Evolutionary conservation across 2,329 filamentous ascomycete species (phyloP).

Genomic region (Aphanocladium album): DNA sequence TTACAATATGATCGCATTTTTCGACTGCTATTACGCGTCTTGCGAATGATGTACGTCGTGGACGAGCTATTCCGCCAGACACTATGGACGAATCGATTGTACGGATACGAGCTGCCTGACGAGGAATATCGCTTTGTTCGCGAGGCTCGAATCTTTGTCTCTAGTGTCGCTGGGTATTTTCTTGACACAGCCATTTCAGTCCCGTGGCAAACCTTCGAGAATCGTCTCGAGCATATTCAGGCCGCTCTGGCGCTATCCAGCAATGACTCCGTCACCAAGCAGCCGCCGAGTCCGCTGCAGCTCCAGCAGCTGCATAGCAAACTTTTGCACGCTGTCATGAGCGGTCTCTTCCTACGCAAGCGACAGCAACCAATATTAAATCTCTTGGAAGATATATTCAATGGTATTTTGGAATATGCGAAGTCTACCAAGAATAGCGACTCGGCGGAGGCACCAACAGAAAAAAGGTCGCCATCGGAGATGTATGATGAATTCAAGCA

Average conservation of each 20-base stretch:
- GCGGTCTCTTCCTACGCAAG: conserved; percentile 66
- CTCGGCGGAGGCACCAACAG: conserved; percentile 28
- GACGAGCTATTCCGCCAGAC: conserved; percentile 58
- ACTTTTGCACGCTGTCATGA: conserved; percentile 70
- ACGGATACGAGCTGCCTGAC: conserved; percentile 23
- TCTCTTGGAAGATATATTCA: conserved; percentile 73
- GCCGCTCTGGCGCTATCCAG: conserved; percentile 10
- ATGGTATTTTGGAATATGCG: conserved; percentile 67
- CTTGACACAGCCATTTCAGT: conserved; percentile 71
- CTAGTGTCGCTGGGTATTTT: conserved; percentile 68
- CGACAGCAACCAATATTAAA: conserved; percentile 68
- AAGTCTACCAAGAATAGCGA: conserved; percentile 35
- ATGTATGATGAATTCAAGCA: conserved; percentile 64
- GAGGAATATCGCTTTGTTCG: conserved; percentile 57
- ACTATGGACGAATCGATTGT: conserved; percentile 25
- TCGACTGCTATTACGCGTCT: conserved; percentile 67
- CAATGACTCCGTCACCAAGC: conserved; percentile 5
- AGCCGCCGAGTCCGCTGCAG: conserved; percentile 53
- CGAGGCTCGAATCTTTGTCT: conserved; percentile 76
- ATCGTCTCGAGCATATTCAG: conserved; percentile 44
- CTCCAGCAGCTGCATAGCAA: conserved; percentile 67
- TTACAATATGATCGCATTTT: conserved; percentile 84
- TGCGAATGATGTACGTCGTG: conserved; percentile 74
- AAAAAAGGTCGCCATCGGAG: conserved; percentile 25
- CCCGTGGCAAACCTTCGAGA: conserved; percentile 68